Percentiles rank a stretch among this genome's conserved stretches.
Evolutionary conservation across 495 filamentous ascomycete species (phyloP).

Genomic region (Aspergillus nidulans): DNA sequence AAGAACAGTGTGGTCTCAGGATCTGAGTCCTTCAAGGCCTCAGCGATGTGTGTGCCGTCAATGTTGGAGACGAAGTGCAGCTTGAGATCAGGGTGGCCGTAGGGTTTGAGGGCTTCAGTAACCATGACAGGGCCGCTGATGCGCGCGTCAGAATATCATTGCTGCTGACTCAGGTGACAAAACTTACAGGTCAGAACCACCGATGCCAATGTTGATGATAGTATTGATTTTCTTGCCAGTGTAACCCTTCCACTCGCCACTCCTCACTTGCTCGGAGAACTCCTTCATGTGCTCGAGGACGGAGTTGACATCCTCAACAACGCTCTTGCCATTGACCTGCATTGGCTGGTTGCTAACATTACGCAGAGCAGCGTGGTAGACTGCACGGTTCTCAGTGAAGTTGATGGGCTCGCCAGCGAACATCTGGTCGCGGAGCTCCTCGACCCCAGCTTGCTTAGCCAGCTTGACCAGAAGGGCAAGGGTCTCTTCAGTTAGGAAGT

Average conservation of each 20-base stretch:
- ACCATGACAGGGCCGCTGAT: conserved; percentile 95
- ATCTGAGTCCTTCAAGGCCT: conserved; percentile 82
- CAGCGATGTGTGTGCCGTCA: conserved; percentile 94
- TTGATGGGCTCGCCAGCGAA: conserved; percentile 98
- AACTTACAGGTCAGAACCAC: conserved; percentile 91
- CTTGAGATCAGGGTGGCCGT: conserved; percentile 75
- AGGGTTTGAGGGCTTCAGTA: conserved; percentile 91
- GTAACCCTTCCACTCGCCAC: conserved; percentile 96
- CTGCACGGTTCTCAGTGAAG: conserved; percentile 94
- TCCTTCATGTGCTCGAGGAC: conserved; percentile 96
- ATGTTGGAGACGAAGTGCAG: conserved; percentile 99
- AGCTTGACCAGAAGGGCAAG: conserved; percentile 79
- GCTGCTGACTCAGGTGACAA: background rate
- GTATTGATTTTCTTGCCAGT: conserved; percentile 96
- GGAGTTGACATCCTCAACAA: conserved; percentile 87
- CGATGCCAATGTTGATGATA: conserved; percentile 97
- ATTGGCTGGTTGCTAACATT: conserved; percentile 82
- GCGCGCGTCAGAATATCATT: conserved; percentile 29
- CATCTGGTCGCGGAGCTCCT: conserved; percentile 94
- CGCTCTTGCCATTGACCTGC: conserved; percentile 90
- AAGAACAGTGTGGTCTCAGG: conserved; percentile 97
- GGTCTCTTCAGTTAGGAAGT: conserved; percentile 92
- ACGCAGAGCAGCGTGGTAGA: conserved; percentile 91
- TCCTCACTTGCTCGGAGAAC: conserved; percentile 90
- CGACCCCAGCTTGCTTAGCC: conserved; percentile 83